Percentiles rank a stretch among this genome's conserved stretches.
Conservation (phyloP, 768 basidiomycete species). For the Amanita inopinata region DNA sequence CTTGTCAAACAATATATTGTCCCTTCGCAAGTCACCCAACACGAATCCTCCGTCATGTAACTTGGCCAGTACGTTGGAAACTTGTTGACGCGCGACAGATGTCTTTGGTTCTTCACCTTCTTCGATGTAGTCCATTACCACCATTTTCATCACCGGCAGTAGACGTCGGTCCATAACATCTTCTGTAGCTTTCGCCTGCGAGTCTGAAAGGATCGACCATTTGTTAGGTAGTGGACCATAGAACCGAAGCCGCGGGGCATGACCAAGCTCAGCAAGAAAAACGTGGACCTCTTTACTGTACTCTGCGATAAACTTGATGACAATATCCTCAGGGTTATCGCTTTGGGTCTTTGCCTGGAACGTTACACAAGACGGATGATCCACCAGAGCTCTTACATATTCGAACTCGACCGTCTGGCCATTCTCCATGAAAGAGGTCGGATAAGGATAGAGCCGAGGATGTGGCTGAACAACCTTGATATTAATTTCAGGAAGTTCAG, state of each 20-base stretch:
- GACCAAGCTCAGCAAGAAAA: conserved; percentile 4
- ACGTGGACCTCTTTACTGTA: conserved; percentile 11
- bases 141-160: neutral
- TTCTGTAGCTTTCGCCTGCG: conserved; percentile 2
- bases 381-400: conserved; percentile 11
- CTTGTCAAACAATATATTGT: neutral
- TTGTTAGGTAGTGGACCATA: neutral
- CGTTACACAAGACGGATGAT: conserved; percentile 11
- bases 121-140: conserved; percentile 10
- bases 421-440: conserved; percentile 9
- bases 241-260: conserved; percentile 6
- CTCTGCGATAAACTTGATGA: conserved; percentile 9
- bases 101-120: conserved; percentile 1
- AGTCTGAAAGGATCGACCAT: neutral
- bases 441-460: conserved; percentile 15
- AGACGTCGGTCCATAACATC: neutral
- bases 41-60: too few species aligned
- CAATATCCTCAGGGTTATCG: neutral
- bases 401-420: conserved; percentile 7
- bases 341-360: conserved; percentile 6
- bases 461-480: conserved; percentile 4
- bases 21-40: too few species aligned
- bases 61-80: neutral
- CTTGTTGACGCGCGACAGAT: too few species aligned
- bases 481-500: neutral